Evolutionary conservation across 2,329 filamentous ascomycete species (phyloP).

Genomic region (Clonostachys byssicola): DNA sequence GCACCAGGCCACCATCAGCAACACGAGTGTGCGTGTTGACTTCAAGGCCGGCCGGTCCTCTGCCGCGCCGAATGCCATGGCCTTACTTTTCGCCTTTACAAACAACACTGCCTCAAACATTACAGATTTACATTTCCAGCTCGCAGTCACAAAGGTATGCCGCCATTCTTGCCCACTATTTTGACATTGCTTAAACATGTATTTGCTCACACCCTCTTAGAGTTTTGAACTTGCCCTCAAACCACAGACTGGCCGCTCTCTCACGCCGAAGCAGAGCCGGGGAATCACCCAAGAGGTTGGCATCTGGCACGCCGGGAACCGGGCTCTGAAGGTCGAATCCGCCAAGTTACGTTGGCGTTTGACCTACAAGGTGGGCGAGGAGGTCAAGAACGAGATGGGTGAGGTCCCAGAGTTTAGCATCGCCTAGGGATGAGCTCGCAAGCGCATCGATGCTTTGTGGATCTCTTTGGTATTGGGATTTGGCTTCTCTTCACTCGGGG

Average conservation of each 20-base stretch:
- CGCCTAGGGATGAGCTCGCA: slow-evolving; percentile 34
- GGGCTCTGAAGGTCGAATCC: slow-evolving; percentile 63
- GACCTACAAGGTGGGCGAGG: slow-evolving; percentile 63
- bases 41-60: slow-evolving; percentile 63
- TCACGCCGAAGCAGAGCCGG: slow-evolving; percentile 66
- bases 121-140: slow-evolving; percentile 79
- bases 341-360: slow-evolving; percentile 90
- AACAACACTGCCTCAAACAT: slow-evolving; percentile 72
- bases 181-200: neutral
- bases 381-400: slow-evolving; percentile 74
- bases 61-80: slow-evolving; percentile 52
- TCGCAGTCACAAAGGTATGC: slow-evolving; percentile 85
- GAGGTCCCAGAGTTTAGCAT: slow-evolving; percentile 78
- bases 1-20: slow-evolving; percentile 64
- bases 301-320: slow-evolving; percentile 69
- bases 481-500: no score
- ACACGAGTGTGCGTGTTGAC: slow-evolving; percentile 67
- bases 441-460: no score
- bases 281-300: slow-evolving; percentile 81
- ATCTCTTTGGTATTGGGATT: no score
- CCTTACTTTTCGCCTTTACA: slow-evolving; percentile 75
- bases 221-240: slow-evolving; percentile 77
- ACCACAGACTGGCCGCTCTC: slow-evolving; percentile 76
- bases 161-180: neutral
- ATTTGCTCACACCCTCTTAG: slow-evolving; percentile 34